Base-by-base conservation (phyloP, 2,329 filamentous ascomycete genomes). In the Cladosporium sp. region DNA sequence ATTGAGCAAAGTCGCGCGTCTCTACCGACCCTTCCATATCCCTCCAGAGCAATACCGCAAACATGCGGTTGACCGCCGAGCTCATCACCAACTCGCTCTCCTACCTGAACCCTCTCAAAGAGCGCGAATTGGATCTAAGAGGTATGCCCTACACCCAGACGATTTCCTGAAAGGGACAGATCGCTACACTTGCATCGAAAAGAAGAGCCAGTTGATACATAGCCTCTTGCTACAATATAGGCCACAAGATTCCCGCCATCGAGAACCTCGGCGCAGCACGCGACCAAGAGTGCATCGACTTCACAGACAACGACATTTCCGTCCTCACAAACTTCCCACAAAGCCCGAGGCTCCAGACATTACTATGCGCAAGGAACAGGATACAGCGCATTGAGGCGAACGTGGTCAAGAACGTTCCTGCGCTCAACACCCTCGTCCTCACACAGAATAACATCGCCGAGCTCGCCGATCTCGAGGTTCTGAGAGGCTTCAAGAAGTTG, bases 101-200 rank as follows among this genome's bases (percentile, higher is more conserved):
- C 75, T 99, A 97, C 83, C 89, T 97, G 78, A 99, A 97, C 78
- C 92, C 93, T 74, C 84, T 99, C 76, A 96, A 94, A 80, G 94
- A 99, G 83, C 91, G 94, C 77, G 94, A 99, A 84, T 86, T 99
- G 75, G 92, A 97, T 82, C 90, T 99, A 70, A 87, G 94, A 96
- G 94, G 94, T 97, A 89, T 86, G 91, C 56, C 85, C 24, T 50
- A 22, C 36, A 59, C 85, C 52, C 52, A 55, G 40, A 45, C 40
- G 52, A 62, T 63, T 62, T 83, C 77, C 78, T 85, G 89, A 89
- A 91, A 96, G 91, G 91, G 86, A 82, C 90, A 93, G 91, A 94
- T 96, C 52, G 85, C 91, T 96, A 90, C 90, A 91, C 85, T 55
- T 55, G 52, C 52, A 47, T 55, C 52, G 19, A 25, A 55, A 55